A percentile compares a stretch with the other conserved stretches of the same genome.
Conservation (phyloP, 2,329 filamentous ascomycete species). For the Alternaria arbusti region DNA sequence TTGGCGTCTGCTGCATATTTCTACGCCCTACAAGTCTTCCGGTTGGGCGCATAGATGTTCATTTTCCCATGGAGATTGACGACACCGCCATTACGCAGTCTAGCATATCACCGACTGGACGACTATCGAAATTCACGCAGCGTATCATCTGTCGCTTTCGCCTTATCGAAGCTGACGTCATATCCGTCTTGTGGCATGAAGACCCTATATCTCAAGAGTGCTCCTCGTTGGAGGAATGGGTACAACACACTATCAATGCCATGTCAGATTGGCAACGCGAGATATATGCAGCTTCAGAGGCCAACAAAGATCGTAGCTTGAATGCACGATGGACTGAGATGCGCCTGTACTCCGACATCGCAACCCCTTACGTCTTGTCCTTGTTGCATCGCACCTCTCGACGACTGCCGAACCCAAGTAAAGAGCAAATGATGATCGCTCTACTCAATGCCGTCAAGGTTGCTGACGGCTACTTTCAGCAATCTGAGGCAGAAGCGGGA, state of each 20-base stretch:
- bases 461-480: constrained; percentile 42
- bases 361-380: constrained; percentile 38
- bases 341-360: constrained; percentile 44
- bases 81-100: constrained; percentile 41
- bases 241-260: constrained; percentile 29
- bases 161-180: constrained; percentile 43
- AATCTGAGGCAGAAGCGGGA: constrained; percentile 41
- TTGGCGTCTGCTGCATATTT: constrained; percentile 45
- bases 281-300: constrained; percentile 34
- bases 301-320: constrained; percentile 37
- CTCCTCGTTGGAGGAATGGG: constrained; percentile 37
- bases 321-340: constrained; percentile 44
- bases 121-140: constrained; percentile 44
- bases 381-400: constrained; percentile 40
- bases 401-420: constrained; percentile 34
- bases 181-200: constrained; percentile 41
- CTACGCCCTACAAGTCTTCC: constrained; percentile 41
- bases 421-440: constrained; percentile 35
- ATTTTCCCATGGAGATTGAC: constrained; percentile 43
- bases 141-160: constrained; percentile 44
- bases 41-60: constrained; percentile 37
- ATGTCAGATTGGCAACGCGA: constrained; percentile 42
- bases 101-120: constrained; percentile 34
- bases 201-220: constrained; percentile 37
- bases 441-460: constrained; percentile 39